Base-by-base conservation (phyloP, 2,329 filamentous ascomycete species). In the Metarhizium anisopliae region DNA sequence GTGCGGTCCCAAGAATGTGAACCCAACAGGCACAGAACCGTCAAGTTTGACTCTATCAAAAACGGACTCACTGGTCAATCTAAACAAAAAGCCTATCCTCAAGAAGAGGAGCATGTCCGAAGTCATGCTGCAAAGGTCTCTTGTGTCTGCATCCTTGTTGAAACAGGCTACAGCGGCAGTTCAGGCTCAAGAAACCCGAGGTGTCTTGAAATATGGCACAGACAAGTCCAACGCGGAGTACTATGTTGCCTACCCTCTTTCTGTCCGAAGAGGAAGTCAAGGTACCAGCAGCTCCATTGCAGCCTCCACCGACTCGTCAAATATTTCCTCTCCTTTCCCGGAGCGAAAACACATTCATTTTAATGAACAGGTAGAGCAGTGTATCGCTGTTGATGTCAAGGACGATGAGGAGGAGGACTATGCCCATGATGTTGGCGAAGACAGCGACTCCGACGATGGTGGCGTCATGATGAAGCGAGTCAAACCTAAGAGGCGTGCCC, bases 71-170 rank as follows among this genome's bases (percentile, higher is more conserved):
- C 87, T 90, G 60, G 72, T 87, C 60, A 83, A 84, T 51, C 53
- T 72, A 20, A 76, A 68, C 61, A 90, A 92, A 73, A 96, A 96
- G 72, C 90, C 92, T 1, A 97, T 97, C 58, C 73, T 99, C 57
- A 97, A 97, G 75, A 97, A 96, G 78, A 84, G 92, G 61, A 96
- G 90, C 70, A 93, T 95, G 79, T 97, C 93, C 0, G 93, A 97
- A 70, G 82, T 95, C 47, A 96, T 97, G 83, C 80, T 97, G 8
- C 91, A 96, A 68, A 83, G 86, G 59, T 96, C 92, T 0, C 71
- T 96, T 7, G 95, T 92, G 1, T 85, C 90, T 1, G 93, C 92
- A 2, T 96, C 92, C 5, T 78, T 97, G 16, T 75, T 97, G 18
- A 93, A 95, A 71, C 90, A 95, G 71, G 92, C 91, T 6, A 88